These are phyloP conservation scores for Hypholoma sublateritium DNA, from an alignment of 768 basidiomycete genomes.

Conservation along the genomic window DNA sequence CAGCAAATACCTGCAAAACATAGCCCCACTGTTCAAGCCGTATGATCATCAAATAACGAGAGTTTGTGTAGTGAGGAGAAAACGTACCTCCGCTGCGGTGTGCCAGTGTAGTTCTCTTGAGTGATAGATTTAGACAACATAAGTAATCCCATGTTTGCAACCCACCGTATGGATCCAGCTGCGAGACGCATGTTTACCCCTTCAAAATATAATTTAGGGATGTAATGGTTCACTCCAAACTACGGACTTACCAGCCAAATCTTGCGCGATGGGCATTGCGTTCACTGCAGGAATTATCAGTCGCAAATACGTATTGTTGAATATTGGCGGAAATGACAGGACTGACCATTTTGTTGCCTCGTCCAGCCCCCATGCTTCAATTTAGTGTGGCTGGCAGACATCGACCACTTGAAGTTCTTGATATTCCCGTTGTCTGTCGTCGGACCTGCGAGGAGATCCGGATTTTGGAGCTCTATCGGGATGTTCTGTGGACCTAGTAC, in stretches of 20 bases:
- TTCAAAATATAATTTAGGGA: constrained; percentile 15
- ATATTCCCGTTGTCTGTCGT: constrained; percentile 59
- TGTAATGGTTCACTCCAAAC: background rate
- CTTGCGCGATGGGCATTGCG: constrained; percentile 48
- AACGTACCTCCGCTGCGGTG: constrained; percentile 41
- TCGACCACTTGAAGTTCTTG: constrained; percentile 63
- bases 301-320: background rate
- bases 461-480: constrained; percentile 54
- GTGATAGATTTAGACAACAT: constrained; percentile 11
- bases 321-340: background rate
- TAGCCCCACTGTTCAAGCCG: constrained; percentile 46
- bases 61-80: background rate
- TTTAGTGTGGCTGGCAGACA: constrained; percentile 59
- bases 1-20: constrained; percentile 38
- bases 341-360: constrained; percentile 55
- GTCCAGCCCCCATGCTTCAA: constrained; percentile 68
- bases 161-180: constrained; percentile 49
- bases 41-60: background rate
- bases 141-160: background rate
- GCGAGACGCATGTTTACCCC: constrained; percentile 60
- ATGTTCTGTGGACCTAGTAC: constrained; percentile 61
- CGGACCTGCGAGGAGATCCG: constrained; percentile 59
- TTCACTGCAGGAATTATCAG: constrained; percentile 30
- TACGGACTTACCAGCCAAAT: constrained; percentile 28
- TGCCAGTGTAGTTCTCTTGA: constrained; percentile 59